phyloP scores from a whole-genome alignment of 106 monocot species.

The Apostasia shenzhenica region DNA sequence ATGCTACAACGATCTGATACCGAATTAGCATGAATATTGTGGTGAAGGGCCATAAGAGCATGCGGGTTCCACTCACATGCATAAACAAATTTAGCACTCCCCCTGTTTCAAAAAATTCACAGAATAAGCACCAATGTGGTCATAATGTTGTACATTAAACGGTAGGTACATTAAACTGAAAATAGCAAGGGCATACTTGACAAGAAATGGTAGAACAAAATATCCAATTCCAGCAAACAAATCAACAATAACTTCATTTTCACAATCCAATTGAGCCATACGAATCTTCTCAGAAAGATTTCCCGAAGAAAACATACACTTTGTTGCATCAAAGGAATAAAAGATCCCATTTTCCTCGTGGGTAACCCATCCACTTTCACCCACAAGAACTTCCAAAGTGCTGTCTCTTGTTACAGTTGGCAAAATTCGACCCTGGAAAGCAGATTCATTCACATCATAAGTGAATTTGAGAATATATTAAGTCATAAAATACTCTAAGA shows the following conservation, averaged over 20 bases:
- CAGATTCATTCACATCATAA: neutral
- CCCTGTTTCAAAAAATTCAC: conserved; percentile 29
- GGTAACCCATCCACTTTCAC: conserved; percentile 70
- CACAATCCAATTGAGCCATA: conserved; percentile 64
- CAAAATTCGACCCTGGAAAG: conserved; percentile 60
- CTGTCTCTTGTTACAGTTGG: conserved; percentile 91
- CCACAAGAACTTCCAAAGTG: conserved; percentile 81
- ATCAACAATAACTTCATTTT: conserved; percentile 73
- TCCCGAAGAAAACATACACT: conserved; percentile 94
- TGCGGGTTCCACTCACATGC: conserved; percentile 96
- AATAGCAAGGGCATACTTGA: conserved; percentile 45
- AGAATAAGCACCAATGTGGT: neutral
- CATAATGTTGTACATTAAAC: neutral
- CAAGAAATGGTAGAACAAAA: conserved; percentile 89
- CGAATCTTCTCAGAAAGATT: conserved; percentile 93
- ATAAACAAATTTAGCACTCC: conserved; percentile 81
- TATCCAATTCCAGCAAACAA: conserved; percentile 99
- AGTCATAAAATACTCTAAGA: too few species aligned
- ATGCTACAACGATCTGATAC: conserved; percentile 75
- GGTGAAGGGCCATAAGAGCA: conserved; percentile 65
- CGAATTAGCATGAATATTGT: conserved; percentile 58
- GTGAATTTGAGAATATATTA: neutral
- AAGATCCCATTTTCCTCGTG: conserved; percentile 88
- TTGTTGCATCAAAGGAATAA: conserved; percentile 88
- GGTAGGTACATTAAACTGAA: neutral